Percentiles rank a stretch among this genome's conserved stretches.
These are phyloP conservation scores for Torulaspora gathmanii DNA, from an alignment of 805 yeast species.

Conservation along the genomic window DNA sequence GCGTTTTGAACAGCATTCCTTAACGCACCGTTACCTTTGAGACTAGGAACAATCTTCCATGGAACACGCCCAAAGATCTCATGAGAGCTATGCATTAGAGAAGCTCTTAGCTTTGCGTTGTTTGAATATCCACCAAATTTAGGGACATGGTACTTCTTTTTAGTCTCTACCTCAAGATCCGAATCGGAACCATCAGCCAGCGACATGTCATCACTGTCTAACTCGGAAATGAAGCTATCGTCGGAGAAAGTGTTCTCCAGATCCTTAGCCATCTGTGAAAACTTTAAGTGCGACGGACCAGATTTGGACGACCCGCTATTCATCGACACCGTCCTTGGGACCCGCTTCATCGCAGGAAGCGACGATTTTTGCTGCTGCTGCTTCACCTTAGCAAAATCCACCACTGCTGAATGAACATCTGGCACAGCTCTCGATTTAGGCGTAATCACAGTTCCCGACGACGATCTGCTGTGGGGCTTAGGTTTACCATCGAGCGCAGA, in stretches of 20 bases:
- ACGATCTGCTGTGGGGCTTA: slow-evolving; percentile 9
- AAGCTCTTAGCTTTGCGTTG: slow-evolving; percentile 45
- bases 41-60: slow-evolving; percentile 67
- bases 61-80: slow-evolving; percentile 49
- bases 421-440: slow-evolving; percentile 36
- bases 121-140: slow-evolving; percentile 71
- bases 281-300: slow-evolving; percentile 19
- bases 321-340: slow-evolving; percentile 19
- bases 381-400: slow-evolving; percentile 30
- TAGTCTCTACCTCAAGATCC: slow-evolving; percentile 24
- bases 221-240: slow-evolving; percentile 11
- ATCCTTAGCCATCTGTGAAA: slow-evolving; percentile 13
- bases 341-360: slow-evolving; percentile 35
- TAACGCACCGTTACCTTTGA: slow-evolving; percentile 82
- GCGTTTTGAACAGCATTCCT: slow-evolving; percentile 76
- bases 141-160: slow-evolving; percentile 33
- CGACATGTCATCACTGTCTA: slow-evolving; percentile 9
- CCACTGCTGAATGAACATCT: slow-evolving; percentile 30
- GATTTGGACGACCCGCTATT: slow-evolving; percentile 5
- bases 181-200: slow-evolving; percentile 16
- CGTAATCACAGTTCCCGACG: slow-evolving; percentile 32
- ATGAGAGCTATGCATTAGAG: slow-evolving; percentile 36
- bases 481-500: slow-evolving; percentile 22
- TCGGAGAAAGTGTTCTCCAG: slow-evolving; percentile 2
- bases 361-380: slow-evolving; percentile 26